Base-by-base conservation (phyloP, 352 stramenopile genomes). In the Phytophthora aleatoria region DNA sequence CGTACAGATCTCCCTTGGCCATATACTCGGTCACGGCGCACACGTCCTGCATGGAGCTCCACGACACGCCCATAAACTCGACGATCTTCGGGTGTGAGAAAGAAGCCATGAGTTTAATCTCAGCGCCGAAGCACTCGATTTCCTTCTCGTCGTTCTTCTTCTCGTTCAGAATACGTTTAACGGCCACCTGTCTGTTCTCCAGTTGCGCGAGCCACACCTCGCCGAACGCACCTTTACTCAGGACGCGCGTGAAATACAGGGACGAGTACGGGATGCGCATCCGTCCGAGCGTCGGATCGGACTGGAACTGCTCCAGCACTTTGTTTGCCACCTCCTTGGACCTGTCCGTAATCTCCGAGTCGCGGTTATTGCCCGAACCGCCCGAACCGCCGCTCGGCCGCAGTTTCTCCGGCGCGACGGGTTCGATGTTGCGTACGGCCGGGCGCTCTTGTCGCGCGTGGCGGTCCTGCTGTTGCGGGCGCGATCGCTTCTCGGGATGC, bases 101-200 rank as follows among this genome's bases (percentile, higher is more conserved):
- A 11, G 71, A 85, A 42, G 84, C 83, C 84, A 95, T 95, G 64
- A 95, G 77, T 77, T 90, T 90, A 72, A 95, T 93, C 70, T 95
- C 86, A 9, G 82, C 83, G 27, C 71, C 84, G 53, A 95, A 95
- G 62, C 81, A 90, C 76, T 92, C 79, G 58, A 95, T 91, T 64
- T 94, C 85, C 56, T 89, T 91, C 67, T 86, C 79, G 57, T 92
- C 83, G 61, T 92, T 87, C 43, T 83, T 85, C 67, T 90, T 90
- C 62, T 95, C 87, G 39, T 83, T 84, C 50, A 94, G 38, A 30
- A 95, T 91, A 4, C 86, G 76, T 74, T 95, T 95, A 16, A 94
- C 85, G 0, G 87, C 87, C 57, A 95, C 87, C 62, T 92, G 83
- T 31, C 61, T 70, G 63, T 89, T 90, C 64, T 92, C 83, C 16